phyloP scores from a whole-genome alignment of 2,329 filamentous ascomycete genomes.

The Sordariomycetes sp. region DNA sequence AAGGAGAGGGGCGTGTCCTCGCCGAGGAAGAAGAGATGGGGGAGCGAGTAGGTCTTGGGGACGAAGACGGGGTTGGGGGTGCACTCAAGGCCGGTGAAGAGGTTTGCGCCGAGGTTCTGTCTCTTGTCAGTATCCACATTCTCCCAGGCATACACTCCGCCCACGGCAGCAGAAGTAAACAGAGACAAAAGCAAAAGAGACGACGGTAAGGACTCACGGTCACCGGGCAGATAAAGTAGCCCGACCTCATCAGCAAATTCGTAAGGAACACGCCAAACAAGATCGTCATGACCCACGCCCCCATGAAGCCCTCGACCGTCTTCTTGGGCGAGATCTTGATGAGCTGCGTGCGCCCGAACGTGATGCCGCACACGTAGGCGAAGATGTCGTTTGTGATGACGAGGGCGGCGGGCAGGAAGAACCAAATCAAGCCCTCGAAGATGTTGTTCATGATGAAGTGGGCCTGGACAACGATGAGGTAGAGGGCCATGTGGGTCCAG shows the following conservation, averaged over 20 bases:
- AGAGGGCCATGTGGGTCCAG: constrained; percentile 98
- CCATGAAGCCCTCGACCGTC: constrained; percentile 95
- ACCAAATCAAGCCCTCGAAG: constrained; percentile 99
- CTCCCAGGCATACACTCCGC: background rate
- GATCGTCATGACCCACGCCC: constrained; percentile 91
- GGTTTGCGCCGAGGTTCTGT: constrained; percentile 78
- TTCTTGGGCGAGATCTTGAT: constrained; percentile 99
- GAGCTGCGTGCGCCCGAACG: constrained; percentile 88
- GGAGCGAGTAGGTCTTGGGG: constrained; percentile 59
- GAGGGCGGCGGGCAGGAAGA: constrained; percentile 86
- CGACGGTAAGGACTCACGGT: constrained; percentile 44
- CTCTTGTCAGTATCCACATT: constrained; percentile 6
- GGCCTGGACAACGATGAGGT: constrained; percentile 92
- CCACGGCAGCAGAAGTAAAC: too few relatives aligned
- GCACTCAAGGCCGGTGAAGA: constrained; percentile 83
- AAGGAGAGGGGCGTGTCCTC: constrained; percentile 47
- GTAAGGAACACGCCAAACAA: constrained; percentile 73
- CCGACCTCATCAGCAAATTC: constrained; percentile 75
- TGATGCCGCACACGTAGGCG: constrained; percentile 94
- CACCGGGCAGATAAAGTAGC: constrained; percentile 97
- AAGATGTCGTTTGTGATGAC: constrained; percentile 99
- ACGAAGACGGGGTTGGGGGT: constrained; percentile 86
- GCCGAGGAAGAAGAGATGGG: constrained; percentile 59
- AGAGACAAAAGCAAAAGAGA: background rate
- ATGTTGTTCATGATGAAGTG: constrained; percentile 99